These are phyloP conservation scores for Earliella scabrosa DNA, from an alignment of 1,284 basidiomycete genomes.

Conservation along the genomic window DNA sequence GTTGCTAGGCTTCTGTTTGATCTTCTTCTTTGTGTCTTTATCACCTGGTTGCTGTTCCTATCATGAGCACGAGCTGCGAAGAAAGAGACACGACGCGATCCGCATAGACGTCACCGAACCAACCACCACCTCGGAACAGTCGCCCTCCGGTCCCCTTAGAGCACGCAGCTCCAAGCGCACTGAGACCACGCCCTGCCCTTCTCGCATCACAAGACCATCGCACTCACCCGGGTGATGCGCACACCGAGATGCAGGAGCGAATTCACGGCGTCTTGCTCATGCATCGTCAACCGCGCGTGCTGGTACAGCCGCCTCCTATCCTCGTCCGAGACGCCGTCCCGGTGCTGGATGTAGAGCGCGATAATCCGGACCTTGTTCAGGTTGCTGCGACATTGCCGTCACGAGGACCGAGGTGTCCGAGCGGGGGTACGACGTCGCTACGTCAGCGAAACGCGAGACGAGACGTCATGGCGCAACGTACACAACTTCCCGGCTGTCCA, in stretches of 20 bases:
- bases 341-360: slow-evolving; percentile 93
- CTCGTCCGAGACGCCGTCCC: slow-evolving; percentile 97
- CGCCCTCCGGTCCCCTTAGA: no score
- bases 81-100: neutral
- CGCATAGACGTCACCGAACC: neutral
- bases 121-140: no score
- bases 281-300: slow-evolving; percentile 88
- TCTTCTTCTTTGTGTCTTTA: slow-evolving; percentile 76
- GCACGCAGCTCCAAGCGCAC: no score
- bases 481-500: slow-evolving; percentile 88
- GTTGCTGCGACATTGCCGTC: slow-evolving; percentile 53
- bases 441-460: slow-evolving; percentile 13
- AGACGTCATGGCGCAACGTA: slow-evolving; percentile 42
- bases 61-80: slow-evolving; percentile 1
- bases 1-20: slow-evolving; percentile 74
- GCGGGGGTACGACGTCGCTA: slow-evolving; percentile 3
- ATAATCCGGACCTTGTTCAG: slow-evolving; percentile 96
- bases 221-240: slow-evolving; percentile 80
- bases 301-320: slow-evolving; percentile 94
- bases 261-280: slow-evolving; percentile 96
- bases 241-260: slow-evolving; percentile 85
- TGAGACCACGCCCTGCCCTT: no score
- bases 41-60: slow-evolving; percentile 63
- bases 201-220: no score
- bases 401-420: slow-evolving; percentile 5